A percentile compares a stretch with the other conserved stretches of the same genome.
phyloP scores from a whole-genome alignment of 2,329 filamentous ascomycete genomes.

The Cyclaneusma minus region DNA sequence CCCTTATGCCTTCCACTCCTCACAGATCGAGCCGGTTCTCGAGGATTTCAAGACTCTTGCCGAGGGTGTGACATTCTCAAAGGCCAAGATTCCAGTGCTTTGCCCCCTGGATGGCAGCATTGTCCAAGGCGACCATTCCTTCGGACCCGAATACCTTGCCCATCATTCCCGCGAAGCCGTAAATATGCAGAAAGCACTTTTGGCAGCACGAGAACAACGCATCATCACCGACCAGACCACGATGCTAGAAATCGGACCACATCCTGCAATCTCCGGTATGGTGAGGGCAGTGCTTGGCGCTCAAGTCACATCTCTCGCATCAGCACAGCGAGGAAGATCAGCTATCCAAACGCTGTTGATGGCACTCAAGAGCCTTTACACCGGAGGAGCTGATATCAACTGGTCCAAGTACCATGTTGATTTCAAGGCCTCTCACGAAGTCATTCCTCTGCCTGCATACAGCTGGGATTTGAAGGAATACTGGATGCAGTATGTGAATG shows the following conservation, averaged over 20 bases:
- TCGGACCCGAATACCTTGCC: constrained; percentile 47
- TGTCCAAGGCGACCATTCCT: constrained; percentile 36
- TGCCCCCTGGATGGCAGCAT: constrained; percentile 51
- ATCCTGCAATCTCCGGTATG: constrained; percentile 54
- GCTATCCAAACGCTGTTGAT: constrained; percentile 36
- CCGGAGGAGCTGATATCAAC: constrained; percentile 31
- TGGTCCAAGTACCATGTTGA: constrained; percentile 43
- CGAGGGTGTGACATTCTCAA: constrained; percentile 34
- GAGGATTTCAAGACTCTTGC: constrained; percentile 41
- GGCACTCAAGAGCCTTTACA: constrained; percentile 30
- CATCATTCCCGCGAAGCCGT: constrained; percentile 53
- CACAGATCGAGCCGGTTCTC: constrained; percentile 47
- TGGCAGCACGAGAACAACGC: constrained; percentile 39
- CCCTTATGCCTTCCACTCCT: constrained; percentile 52
- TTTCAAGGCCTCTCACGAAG: constrained; percentile 34
- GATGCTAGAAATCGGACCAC: constrained; percentile 62
- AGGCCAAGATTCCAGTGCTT: constrained; percentile 43
- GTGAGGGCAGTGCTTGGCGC: constrained; percentile 46
- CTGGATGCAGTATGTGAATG: constrained; percentile 27
- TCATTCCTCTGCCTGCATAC: constrained; percentile 43
- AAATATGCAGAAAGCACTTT: constrained; percentile 49
- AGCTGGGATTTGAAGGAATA: constrained; percentile 47
- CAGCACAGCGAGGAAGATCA: constrained; percentile 34
- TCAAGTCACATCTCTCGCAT: constrained; percentile 20
- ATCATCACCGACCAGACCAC: constrained; percentile 49